These are phyloP conservation scores for Emericellopsis terricola DNA, from an alignment of 495 filamentous ascomycete genomes.

Conservation along the genomic window DNA sequence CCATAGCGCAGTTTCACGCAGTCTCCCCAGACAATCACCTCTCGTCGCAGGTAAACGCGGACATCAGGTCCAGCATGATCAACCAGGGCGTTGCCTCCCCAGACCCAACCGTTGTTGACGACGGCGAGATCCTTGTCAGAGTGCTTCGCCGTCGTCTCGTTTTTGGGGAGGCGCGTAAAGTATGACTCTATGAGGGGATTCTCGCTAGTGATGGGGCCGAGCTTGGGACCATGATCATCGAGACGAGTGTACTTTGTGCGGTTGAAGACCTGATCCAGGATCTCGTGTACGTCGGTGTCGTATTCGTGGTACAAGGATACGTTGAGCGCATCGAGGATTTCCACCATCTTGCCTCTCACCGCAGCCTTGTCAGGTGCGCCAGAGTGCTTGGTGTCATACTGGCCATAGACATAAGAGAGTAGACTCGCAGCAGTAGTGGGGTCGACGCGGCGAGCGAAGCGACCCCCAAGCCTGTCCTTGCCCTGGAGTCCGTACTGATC, in stretches of 20 bases:
- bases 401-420: slow-evolving; percentile 50
- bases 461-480: slow-evolving; percentile 54
- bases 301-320: slow-evolving; percentile 80
- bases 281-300: slow-evolving; percentile 62
- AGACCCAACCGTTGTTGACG: slow-evolving; percentile 97
- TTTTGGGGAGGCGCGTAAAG: slow-evolving; percentile 78
- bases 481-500: slow-evolving; percentile 42
- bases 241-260: slow-evolving; percentile 83
- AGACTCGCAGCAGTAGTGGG: slow-evolving; percentile 50
- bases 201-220: slow-evolving; percentile 56
- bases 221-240: slow-evolving; percentile 78
- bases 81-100: slow-evolving; percentile 83
- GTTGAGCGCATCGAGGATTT: slow-evolving; percentile 71
- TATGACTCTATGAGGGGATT: slow-evolving; percentile 87
- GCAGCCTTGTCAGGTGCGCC: slow-evolving; percentile 23
- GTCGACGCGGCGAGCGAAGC: slow-evolving; percentile 53
- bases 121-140: slow-evolving; percentile 60
- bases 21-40: slow-evolving; percentile 97
- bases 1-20: slow-evolving; percentile 97
- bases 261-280: slow-evolving; percentile 81
- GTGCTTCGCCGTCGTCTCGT: slow-evolving; percentile 61
- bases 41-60: slow-evolving; percentile 74
- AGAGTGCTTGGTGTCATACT: slow-evolving; percentile 31
- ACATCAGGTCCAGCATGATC: slow-evolving; percentile 87
- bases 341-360: slow-evolving; percentile 30